phyloP scores from a whole-genome alignment of 2,329 filamentous ascomycete genomes.

The Ceratocystis colombiana region DNA sequence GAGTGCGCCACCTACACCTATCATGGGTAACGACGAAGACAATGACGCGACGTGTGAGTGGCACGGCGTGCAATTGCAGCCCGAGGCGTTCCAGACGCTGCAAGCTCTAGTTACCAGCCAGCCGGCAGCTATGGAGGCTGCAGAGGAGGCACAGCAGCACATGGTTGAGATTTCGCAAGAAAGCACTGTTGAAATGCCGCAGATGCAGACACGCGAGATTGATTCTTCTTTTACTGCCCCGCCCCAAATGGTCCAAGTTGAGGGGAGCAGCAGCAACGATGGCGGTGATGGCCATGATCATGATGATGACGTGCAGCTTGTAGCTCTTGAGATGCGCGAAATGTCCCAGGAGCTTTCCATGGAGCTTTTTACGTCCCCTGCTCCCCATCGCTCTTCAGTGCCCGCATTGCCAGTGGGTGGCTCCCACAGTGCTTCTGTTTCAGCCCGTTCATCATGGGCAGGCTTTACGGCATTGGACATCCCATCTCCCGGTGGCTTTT shows the following conservation, averaged over 20 bases:
- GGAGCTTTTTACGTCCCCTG: constrained; percentile 28
- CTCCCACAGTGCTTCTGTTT: constrained; percentile 27
- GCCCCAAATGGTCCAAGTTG: background rate
- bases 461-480: constrained; percentile 76
- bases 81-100: constrained; percentile 63
- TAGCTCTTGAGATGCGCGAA: constrained; percentile 19
- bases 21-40: constrained; percentile 49
- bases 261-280: background rate
- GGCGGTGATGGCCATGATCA: background rate
- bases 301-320: constrained; percentile 20
- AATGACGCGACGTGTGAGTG: constrained; percentile 49
- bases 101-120: constrained; percentile 56
- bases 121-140: constrained; percentile 32
- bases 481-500: constrained; percentile 85
- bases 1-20: constrained; percentile 76
- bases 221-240: constrained; percentile 20
- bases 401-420: constrained; percentile 31
- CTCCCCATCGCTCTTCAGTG: constrained; percentile 47
- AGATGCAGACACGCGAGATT: constrained; percentile 1
- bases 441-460: constrained; percentile 49
- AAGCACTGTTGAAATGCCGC: constrained; percentile 36
- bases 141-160: constrained; percentile 50
- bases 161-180: constrained; percentile 28
- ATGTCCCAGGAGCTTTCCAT: constrained; percentile 26
- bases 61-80: constrained; percentile 65